Evolutionary conservation across 2,329 filamentous ascomycete genomes (phyloP).

Genomic region (Coleophoma cylindrospora): DNA sequence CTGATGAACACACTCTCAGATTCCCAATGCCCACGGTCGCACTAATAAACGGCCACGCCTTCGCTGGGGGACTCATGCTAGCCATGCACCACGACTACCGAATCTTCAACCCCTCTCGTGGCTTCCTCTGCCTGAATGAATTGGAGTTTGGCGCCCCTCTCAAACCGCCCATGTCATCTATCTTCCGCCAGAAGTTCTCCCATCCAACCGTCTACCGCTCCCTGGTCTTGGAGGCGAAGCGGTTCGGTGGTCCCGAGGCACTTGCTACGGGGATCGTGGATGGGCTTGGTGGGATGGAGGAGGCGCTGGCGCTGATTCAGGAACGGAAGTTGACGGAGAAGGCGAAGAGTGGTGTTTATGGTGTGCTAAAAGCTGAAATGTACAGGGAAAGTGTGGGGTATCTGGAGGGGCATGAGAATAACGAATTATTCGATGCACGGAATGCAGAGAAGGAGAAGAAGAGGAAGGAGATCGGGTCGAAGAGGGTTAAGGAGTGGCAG

Average conservation of each 20-base stretch:
- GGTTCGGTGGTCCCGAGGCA: constrained; percentile 60
- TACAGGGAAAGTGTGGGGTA: constrained; percentile 59
- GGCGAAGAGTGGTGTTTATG: constrained; percentile 62
- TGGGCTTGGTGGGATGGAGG: constrained; percentile 58
- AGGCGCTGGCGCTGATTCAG: constrained; percentile 53
- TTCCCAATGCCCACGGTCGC: constrained; percentile 81
- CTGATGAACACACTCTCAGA: constrained; percentile 19
- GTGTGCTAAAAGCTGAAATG: constrained; percentile 70
- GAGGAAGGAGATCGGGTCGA: constrained; percentile 14
- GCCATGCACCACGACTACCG: constrained; percentile 82
- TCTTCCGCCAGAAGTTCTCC: constrained; percentile 68
- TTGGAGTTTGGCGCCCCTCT: constrained; percentile 75
- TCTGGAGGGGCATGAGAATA: constrained; percentile 46
- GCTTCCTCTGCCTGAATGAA: constrained; percentile 79
- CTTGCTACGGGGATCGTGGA: constrained; percentile 66
- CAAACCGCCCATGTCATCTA: constrained; percentile 64
- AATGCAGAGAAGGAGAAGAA: constrained; percentile 29
- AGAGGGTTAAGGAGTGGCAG: constrained; percentile 20
- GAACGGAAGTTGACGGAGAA: constrained; percentile 57
- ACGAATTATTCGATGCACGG: constrained; percentile 41
- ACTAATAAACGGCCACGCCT: constrained; percentile 75
- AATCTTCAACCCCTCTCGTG: constrained; percentile 63
- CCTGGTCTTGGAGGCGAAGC: constrained; percentile 68
- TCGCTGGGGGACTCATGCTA: constrained; percentile 77
- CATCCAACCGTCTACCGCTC: constrained; percentile 48